Evolutionary conservation across 2,329 filamentous ascomycete genomes (phyloP).

Genomic region (Lachnellula subtilissima): DNA sequence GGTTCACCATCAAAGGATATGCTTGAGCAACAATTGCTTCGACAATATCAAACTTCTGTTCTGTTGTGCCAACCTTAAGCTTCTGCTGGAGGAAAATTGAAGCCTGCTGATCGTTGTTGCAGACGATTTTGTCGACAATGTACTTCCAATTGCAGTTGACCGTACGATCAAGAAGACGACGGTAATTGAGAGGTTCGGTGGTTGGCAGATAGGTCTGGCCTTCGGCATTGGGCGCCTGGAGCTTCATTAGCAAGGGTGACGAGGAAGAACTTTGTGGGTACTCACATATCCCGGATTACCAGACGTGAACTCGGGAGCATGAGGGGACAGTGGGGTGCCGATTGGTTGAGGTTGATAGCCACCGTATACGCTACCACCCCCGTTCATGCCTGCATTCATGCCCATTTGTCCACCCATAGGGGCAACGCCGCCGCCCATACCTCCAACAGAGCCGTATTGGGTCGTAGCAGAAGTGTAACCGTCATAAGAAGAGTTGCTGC

Average conservation of each 20-base stretch:
- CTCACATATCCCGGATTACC: slow-evolving; percentile 34
- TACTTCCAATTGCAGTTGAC: slow-evolving; percentile 99
- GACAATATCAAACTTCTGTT: slow-evolving; percentile 97
- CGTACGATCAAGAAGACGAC: slow-evolving; percentile 88
- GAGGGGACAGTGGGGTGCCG: slow-evolving; percentile 65
- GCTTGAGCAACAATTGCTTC: slow-evolving; percentile 93
- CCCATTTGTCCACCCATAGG: slow-evolving; percentile 18
- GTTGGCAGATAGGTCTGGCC: slow-evolving; percentile 77
- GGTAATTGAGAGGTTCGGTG: slow-evolving; percentile 92
- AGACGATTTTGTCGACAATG: slow-evolving; percentile 98
- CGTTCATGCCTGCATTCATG: slow-evolving; percentile 20
- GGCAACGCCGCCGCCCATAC: slow-evolving; percentile 20
- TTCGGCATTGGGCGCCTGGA: slow-evolving; percentile 46
- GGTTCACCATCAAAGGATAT: slow-evolving; percentile 95
- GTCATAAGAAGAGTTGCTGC: slow-evolving; percentile 32
- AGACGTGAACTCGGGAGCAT: slow-evolving; percentile 69
- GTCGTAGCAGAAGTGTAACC: slow-evolving; percentile 27
- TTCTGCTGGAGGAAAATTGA: slow-evolving; percentile 99
- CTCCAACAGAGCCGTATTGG: slow-evolving; percentile 26
- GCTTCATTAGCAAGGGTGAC: slow-evolving; percentile 24
- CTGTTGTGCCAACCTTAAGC: slow-evolving; percentile 88
- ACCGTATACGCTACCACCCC: slow-evolving; percentile 25
- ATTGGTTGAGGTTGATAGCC: slow-evolving; percentile 49
- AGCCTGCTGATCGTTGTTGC: slow-evolving; percentile 97
- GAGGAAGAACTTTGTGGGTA: slow-evolving; percentile 17